phyloP scores from a whole-genome alignment of 805 yeast species.

The Debaryomyces castellii region DNA sequence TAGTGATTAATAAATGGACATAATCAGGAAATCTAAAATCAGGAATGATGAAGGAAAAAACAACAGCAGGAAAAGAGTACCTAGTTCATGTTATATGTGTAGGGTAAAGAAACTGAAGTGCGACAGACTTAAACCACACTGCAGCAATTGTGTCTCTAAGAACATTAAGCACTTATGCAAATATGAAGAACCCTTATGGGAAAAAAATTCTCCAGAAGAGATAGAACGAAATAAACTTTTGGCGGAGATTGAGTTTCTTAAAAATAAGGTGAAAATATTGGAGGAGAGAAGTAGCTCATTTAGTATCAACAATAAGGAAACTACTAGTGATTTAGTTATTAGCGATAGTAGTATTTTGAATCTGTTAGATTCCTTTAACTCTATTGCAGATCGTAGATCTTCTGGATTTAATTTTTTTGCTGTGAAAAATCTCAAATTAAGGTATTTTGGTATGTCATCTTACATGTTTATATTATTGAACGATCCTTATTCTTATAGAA shows the following conservation, averaged over 20 bases:
- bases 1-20: not conserved
- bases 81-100: not conserved
- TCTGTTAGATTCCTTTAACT: not conserved
- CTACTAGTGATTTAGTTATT: not conserved
- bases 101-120: not conserved
- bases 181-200: slow-evolving; percentile 36
- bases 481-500: not conserved
- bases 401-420: not conserved
- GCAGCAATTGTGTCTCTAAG: slow-evolving; percentile 37
- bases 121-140: slow-evolving; percentile 6
- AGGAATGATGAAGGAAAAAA: not conserved
- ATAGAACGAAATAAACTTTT: not conserved
- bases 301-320: not conserved
- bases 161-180: slow-evolving; percentile 37
- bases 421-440: not conserved
- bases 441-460: not conserved
- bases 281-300: not conserved
- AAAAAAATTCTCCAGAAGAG: too few relatives aligned
- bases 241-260: slow-evolving; percentile 2
- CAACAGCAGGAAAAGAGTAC: not conserved
- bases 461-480: not conserved
- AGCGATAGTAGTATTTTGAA: not conserved
- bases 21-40: not conserved
- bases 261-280: slow-evolving; percentile 1
- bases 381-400: not conserved